Evolutionary conservation across 2,329 filamentous ascomycete genomes (phyloP).

Genomic region (Orbilia brochopaga): DNA sequence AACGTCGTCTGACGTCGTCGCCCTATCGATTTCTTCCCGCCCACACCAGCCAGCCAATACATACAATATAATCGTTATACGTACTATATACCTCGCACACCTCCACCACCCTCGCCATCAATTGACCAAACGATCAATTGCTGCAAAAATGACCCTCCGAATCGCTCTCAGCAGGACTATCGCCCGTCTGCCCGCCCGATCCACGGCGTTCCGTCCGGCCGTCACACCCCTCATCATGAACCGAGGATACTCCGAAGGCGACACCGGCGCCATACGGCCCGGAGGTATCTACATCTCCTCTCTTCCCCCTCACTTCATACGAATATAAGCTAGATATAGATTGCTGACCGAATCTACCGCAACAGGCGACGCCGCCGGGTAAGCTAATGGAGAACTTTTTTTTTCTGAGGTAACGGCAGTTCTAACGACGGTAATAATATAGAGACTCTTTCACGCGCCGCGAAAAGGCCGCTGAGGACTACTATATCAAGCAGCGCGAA

Average conservation of each 20-base stretch:
- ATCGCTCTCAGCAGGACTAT: constrained; percentile 45
- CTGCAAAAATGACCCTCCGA: constrained; percentile 42
- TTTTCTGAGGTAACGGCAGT: not conserved
- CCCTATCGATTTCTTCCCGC: not conserved
- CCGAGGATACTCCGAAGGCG: constrained; percentile 44
- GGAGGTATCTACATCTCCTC: constrained; percentile 29
- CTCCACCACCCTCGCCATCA: not conserved
- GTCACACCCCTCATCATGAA: constrained; percentile 37
- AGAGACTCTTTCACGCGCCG: constrained; percentile 93
- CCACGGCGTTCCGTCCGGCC: constrained; percentile 32
- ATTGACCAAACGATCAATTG: constrained; percentile 22
- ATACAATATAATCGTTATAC: constrained; percentile 8
- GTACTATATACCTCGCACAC: not conserved
- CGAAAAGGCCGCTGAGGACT: constrained; percentile 84
- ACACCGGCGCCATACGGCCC: constrained; percentile 32
- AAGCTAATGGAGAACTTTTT: constrained; percentile 18
- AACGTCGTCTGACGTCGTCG: constrained; percentile 38
- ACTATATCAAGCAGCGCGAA: constrained; percentile 85
- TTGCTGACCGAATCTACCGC: constrained; percentile 7
- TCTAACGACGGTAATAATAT: not conserved
- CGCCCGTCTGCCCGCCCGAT: constrained; percentile 24
- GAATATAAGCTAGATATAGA: no score
- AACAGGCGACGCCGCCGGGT: constrained; percentile 39
- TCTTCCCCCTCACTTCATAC: not conserved
- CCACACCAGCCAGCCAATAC: not conserved